Evolutionary conservation across 2,329 filamentous ascomycete genomes (phyloP), one percentile per base, ranked within the genome.

Genomic region (Apiospora malaysiana): DNA sequence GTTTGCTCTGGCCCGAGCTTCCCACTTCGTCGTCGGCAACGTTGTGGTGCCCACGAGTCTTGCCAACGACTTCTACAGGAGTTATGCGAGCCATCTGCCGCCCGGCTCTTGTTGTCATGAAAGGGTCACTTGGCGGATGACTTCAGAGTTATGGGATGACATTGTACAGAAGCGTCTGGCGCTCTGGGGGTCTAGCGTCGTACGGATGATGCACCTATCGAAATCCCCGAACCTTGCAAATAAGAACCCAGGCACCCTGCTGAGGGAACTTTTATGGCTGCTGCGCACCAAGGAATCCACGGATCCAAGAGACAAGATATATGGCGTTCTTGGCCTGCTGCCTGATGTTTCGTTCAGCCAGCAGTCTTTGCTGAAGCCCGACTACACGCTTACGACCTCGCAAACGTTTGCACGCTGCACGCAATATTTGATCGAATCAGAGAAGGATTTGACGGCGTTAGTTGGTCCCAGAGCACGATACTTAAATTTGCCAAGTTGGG

Each of bases 271-370:
- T 1, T 21, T 71, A 8, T 65, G 45, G 25, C 27, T 65, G 21
- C 51, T 71, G 7, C 70, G 70, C 21, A 59, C 43, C 40, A 63
- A 65, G 27, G 27, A 65, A 16, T 67, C 71, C 14, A 72, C 71
- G 4, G 69, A 72, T 23, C 32, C 68, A 45, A 51, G 69, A 42
- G 71, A 72, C 27, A 40, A 70, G 16, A 42, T 72, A 18, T 72
- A 72, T 51, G 69, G 69, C 18, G 66, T 71, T 40, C 59, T 72
- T 12, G 71, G 71, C 16, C 42, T 72, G 3, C 63, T 69, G 63
- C 68, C 45, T 46, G 71, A 69, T 32, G 63, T 25, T 23, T 25
- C 25, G 16, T 23, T 23, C 43, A 45, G 14, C 67, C 59, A 21
- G 32, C 67, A 27, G 16, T 42, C 5, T 65, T 45, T 40, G 37